phyloP scores from a whole-genome alignment of 1,139 yeast species.

The Kodamaea ohmeri region DNA sequence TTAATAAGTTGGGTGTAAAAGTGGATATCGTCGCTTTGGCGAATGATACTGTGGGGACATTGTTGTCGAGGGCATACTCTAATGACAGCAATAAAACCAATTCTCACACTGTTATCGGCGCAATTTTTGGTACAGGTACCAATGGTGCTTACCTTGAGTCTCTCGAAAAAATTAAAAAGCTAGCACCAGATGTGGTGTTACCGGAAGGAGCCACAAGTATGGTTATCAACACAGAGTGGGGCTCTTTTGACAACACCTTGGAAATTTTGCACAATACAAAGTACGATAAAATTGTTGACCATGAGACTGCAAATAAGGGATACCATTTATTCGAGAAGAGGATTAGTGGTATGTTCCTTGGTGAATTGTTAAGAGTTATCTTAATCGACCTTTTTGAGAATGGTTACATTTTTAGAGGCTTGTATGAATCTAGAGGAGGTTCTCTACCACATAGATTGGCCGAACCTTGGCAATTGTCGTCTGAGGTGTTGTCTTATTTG shows the following conservation, averaged over 20 bases:
- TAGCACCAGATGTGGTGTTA: constrained; percentile 36
- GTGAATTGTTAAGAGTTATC: constrained; percentile 77
- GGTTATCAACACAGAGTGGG: constrained; percentile 97
- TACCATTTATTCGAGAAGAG: constrained; percentile 91
- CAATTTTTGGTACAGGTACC: constrained; percentile 94
- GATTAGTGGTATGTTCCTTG: constrained; percentile 90
- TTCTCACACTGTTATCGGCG: constrained; percentile 75
- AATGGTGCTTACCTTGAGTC: constrained; percentile 90
- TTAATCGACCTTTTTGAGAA: constrained; percentile 63
- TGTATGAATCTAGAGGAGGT: constrained; percentile 48
- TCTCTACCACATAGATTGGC: constrained; percentile 63
- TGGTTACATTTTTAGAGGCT: constrained; percentile 55
- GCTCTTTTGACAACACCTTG: constrained; percentile 84
- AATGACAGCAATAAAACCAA: constrained; percentile 54
- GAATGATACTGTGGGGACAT: constrained; percentile 92
- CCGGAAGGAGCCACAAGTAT: constrained; percentile 60
- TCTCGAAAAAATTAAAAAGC: constrained; percentile 66
- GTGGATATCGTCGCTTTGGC: constrained; percentile 85
- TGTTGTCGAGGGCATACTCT: constrained; percentile 83
- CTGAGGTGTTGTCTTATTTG: constrained; percentile 80
- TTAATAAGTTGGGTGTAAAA: constrained; percentile 57
- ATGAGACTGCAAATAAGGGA: constrained; percentile 75
- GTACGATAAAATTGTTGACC: constrained; percentile 69
- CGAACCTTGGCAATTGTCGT: constrained; percentile 73
- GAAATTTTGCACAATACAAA: constrained; percentile 69